These are phyloP conservation scores for Trichothecium sympodiale DNA, from an alignment of 2,329 filamentous ascomycete species.

Conservation along the genomic window DNA sequence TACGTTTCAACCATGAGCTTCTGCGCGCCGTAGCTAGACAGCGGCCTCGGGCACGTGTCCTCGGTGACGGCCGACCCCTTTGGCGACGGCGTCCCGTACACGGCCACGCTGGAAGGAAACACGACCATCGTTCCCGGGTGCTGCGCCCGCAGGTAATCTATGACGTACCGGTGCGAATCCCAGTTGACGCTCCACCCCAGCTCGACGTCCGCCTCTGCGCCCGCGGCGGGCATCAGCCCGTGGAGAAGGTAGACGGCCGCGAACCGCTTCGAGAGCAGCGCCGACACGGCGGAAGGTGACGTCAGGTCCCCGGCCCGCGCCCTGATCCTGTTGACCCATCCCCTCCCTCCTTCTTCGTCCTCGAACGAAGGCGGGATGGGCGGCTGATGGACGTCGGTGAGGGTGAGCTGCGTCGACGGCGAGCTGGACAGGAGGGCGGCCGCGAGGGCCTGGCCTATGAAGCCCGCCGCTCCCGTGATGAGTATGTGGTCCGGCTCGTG, in stretches of 20 bases:
- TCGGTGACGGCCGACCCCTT: slow-evolving; percentile 26
- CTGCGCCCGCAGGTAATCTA: slow-evolving; percentile 35
- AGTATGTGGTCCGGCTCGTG: slow-evolving; percentile 26
- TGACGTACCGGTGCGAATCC: slow-evolving; percentile 40
- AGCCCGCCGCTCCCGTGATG: slow-evolving; percentile 51
- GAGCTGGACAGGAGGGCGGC: slow-evolving; percentile 34
- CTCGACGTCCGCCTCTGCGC: slow-evolving; percentile 47
- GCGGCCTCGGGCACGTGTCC: slow-evolving; percentile 37
- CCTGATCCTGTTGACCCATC: no score
- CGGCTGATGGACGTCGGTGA: slow-evolving; percentile 44
- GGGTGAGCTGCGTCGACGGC: slow-evolving; percentile 26
- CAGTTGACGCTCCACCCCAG: slow-evolving; percentile 45
- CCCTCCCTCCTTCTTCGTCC: no score
- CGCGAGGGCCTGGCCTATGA: slow-evolving; percentile 50
- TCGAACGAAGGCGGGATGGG: slow-evolving; percentile 24
- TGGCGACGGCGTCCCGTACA: slow-evolving; percentile 40
- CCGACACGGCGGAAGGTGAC: slow-evolving; percentile 15
- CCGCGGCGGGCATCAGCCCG: slow-evolving; percentile 53
- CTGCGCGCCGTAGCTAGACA: slow-evolving; percentile 45
- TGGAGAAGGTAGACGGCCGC: slow-evolving; percentile 47
- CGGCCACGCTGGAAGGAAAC: slow-evolving; percentile 47
- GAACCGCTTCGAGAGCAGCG: slow-evolving; percentile 20
- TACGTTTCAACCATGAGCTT: slow-evolving; percentile 44
- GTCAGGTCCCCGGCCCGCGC: no score
- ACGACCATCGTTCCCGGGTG: slow-evolving; percentile 41